Percentiles rank a stretch among this genome's conserved stretches.
Conservation (phyloP, 2,329 filamentous ascomycete genomes). For the Coniosporium tulheliwenetii region DNA sequence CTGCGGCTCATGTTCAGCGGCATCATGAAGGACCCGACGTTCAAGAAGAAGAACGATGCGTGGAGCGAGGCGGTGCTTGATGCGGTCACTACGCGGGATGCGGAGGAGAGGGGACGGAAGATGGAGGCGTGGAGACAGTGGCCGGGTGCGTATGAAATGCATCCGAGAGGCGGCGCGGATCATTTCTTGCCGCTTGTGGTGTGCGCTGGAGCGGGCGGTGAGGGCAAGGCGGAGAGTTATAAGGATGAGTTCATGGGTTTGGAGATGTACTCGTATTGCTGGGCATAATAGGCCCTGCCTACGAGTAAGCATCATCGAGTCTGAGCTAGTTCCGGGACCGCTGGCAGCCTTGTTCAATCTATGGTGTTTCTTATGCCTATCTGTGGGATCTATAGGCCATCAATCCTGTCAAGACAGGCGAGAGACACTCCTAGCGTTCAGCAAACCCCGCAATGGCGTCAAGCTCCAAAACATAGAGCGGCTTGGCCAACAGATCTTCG, state of each 20-base stretch:
- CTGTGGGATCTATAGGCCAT: too few relatives aligned
- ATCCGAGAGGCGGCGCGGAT: constrained; percentile 37
- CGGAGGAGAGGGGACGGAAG: constrained; percentile 20
- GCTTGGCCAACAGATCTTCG: constrained; percentile 1
- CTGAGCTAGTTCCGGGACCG: too few relatives aligned
- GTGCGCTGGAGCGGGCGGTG: constrained; percentile 34
- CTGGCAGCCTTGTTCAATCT: too few relatives aligned
- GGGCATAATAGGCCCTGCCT: constrained; percentile 16
- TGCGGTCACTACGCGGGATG: constrained; percentile 19
- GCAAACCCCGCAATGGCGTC: background rate
- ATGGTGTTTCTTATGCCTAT: too few relatives aligned
- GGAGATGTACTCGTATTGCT: constrained; percentile 41
- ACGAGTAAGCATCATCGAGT: too few relatives aligned
- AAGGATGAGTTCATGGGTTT: constrained; percentile 33
- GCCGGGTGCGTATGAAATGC: constrained; percentile 35
- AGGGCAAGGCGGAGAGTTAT: constrained; percentile 27
- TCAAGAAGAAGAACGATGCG: constrained; percentile 15
- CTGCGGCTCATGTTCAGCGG: constrained; percentile 29
- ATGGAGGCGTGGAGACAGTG: constrained; percentile 33
- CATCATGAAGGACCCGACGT: constrained; percentile 10
- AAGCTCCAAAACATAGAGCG: background rate
- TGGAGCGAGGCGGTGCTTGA: constrained; percentile 34
- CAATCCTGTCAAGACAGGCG: too few relatives aligned
- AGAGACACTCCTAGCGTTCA: background rate
- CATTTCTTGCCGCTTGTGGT: constrained; percentile 46